Evolutionary conservation across 2,329 filamentous ascomycete genomes (phyloP), one percentile per base, ranked within the genome.

Genomic region (Graphilbum sp.): DNA sequence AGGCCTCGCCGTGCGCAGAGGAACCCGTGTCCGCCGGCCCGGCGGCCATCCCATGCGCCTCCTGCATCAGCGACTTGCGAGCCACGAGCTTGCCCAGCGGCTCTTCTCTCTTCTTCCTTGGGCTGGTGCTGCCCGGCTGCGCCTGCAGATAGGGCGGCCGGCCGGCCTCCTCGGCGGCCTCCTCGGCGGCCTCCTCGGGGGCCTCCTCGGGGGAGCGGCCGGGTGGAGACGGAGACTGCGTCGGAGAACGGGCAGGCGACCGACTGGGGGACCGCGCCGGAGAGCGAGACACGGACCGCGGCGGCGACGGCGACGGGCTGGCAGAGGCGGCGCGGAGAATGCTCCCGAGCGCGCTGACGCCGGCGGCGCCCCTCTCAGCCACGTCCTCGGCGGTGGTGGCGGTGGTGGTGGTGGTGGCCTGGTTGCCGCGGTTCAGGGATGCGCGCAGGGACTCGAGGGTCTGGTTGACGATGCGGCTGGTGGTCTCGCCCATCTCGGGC

Each of bases 381-480:
- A 24, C 13, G 10, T 23, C 35, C 3, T 21, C 21, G 27, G 27
- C 27, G 5, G 5, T 11, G 21, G 21, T 11, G 6, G 5, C 21
- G 6, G 5, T 11, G 6, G 5, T 5, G 11, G 11, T 24, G 17
- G 37, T 29, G 15, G 4, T 32, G 34, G 16, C 17, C 9, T 37
- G 35, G n/a, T 40, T 19, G 15, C 40, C 52, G 48, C 53, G 61
- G 30, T 67, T 59, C 27, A 13, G 13, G 13, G 27, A 29, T 15
- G 7, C 27, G 27, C 27, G 27, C 27, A 72, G 47, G 4, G 64
- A 63, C 45, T 70, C 66, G 8, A 75, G 50, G 0, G 67, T 68
- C 27, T 62, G 63, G 47, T 67, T 71, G 38, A 74, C 69, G 35
- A 75, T 71, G 31, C 66, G 50, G 38, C 63, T 72, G 0, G 70